Evolutionary conservation across 2,329 filamentous ascomycete genomes (phyloP).

Genomic region (Sporothrix dimorphospora): DNA sequence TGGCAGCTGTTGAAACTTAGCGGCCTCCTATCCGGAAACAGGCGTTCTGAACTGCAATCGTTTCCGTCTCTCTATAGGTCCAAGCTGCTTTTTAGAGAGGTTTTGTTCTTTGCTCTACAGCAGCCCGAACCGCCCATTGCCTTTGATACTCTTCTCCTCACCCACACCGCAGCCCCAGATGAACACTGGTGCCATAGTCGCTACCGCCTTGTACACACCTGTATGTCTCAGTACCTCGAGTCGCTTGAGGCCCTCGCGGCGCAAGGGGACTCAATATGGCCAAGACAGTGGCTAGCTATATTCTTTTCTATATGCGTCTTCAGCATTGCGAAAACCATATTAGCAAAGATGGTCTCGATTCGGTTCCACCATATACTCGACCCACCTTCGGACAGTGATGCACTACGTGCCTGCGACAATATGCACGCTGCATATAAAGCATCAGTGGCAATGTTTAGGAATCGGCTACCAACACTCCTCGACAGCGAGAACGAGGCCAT

Average conservation of each 20-base stretch:
- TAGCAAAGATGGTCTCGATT: conserved; percentile 50
- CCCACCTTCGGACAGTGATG: neutral
- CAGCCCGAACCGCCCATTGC: conserved; percentile 53
- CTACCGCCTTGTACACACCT: conserved; percentile 53
- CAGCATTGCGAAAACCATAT: conserved; percentile 56
- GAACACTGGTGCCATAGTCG: conserved; percentile 54
- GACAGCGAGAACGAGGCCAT: conserved; percentile 49
- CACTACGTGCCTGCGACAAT: neutral
- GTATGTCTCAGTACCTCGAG: conserved; percentile 56
- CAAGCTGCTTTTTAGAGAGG: conserved; percentile 59
- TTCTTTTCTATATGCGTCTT: conserved; percentile 63
- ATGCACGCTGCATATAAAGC: conserved; percentile 57
- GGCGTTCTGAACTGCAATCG: conserved; percentile 52
- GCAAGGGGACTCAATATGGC: conserved; percentile 44
- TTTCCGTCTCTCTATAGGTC: conserved; percentile 58
- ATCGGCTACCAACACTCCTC: conserved; percentile 49
- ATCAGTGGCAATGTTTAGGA: conserved; percentile 54
- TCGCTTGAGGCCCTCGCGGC: conserved; percentile 54
- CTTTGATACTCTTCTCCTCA: conserved; percentile 43
- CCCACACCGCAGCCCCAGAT: conserved; percentile 43
- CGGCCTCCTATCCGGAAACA: conserved; percentile 52
- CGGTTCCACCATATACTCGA: conserved; percentile 34
- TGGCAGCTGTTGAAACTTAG: conserved; percentile 57
- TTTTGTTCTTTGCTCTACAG: conserved; percentile 57
- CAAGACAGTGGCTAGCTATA: conserved; percentile 54